Percentiles rank a stretch among this genome's conserved stretches.
Evolutionary conservation across 768 basidiomycete species (phyloP).

Genomic region (Boletus sensibilis): DNA sequence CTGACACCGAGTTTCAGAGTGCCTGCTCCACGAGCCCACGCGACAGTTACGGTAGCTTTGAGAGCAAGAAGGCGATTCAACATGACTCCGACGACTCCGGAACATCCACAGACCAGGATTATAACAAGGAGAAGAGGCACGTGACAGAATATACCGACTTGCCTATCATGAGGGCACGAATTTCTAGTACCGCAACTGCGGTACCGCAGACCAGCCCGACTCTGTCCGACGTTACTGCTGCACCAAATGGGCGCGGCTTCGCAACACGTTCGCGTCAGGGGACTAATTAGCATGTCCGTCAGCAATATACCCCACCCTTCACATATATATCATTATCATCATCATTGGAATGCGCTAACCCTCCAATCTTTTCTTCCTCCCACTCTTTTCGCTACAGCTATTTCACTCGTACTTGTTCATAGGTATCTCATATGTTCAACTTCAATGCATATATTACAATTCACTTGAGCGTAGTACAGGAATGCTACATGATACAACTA

Average conservation of each 20-base stretch:
- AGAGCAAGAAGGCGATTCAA: constrained; percentile 24
- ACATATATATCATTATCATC: constrained; percentile 19
- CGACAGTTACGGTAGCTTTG: constrained; percentile 56
- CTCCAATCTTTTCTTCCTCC: constrained; percentile 14
- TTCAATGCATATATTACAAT: constrained; percentile 30
- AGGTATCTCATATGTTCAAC: constrained; percentile 18
- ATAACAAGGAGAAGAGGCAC: constrained; percentile 29
- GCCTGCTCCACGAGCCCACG: constrained; percentile 79
- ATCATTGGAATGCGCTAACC: constrained; percentile 16
- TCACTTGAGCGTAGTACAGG: constrained; percentile 23
- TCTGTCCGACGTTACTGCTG: constrained; percentile 41
- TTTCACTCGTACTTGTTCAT: constrained; percentile 28
- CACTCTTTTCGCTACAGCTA: constrained; percentile 20
- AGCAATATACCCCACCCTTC: constrained; percentile 29
- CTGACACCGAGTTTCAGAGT: constrained; percentile 85
- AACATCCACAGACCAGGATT: constrained; percentile 31
- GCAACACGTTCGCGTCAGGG: constrained; percentile 21
- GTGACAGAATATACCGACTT: constrained; percentile 37
- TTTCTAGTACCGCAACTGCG: constrained; percentile 54
- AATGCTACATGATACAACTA: constrained; percentile 25
- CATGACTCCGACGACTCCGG: constrained; percentile 32
- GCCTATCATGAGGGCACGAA: constrained; percentile 47
- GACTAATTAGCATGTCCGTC: constrained; percentile 19
- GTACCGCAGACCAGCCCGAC: constrained; percentile 42
- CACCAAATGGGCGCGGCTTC: constrained; percentile 25